Base-by-base conservation (phyloP, 495 filamentous ascomycete genomes). In the Podospora tetraspora region DNA sequence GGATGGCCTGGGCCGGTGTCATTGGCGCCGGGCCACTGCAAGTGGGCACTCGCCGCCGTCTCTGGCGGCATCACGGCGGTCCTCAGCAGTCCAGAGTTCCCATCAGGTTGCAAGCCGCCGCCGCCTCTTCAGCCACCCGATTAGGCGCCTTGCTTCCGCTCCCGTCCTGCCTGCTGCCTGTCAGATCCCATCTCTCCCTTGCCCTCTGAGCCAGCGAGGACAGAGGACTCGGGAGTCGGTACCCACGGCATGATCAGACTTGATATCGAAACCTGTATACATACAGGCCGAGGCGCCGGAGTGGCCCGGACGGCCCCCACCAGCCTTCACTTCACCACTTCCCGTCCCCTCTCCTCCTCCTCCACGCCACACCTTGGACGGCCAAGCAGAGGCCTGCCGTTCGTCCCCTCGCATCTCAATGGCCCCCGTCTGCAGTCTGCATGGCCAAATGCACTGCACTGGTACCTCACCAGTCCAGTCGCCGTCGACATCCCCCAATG, bases 71-170 rank as follows among this genome's bases (percentile, higher is more conserved):
- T 69, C 32, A 57, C 30, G 2, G 61, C 22, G 61, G 52, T 23
- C 65, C 30, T 61, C 62, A 68, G n/a, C 61, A 68, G 52, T 59
- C 11, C 43, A 52, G 16, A 19, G 6, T 52, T 10, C 19, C 19
- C 19, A 7, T 52, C 43, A 52, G 43, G 43, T 52, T 8, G 43
- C 43, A 52, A 52, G 43, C 43, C n/a, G 43, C 43, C 43, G 29
- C 34, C 64, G 22, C 59, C 59, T 52, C n/a, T 59, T 66, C 65
- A 62, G 64, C 68, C n/a, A n/a, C 43, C 32, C 68, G 30, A 62
- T 22, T 37, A 62, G 63, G 43, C 57, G 63, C 63, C 63, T 56
- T 66, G 21, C 61, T 68, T 66, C 69, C 69, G 24, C 57, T 64
- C 65, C 57, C 60, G 65, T 65, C 64, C 43, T 52, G 43, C 43